Base-by-base conservation (phyloP, 148 eudicot species). In the Arbutus unedo region DNA sequence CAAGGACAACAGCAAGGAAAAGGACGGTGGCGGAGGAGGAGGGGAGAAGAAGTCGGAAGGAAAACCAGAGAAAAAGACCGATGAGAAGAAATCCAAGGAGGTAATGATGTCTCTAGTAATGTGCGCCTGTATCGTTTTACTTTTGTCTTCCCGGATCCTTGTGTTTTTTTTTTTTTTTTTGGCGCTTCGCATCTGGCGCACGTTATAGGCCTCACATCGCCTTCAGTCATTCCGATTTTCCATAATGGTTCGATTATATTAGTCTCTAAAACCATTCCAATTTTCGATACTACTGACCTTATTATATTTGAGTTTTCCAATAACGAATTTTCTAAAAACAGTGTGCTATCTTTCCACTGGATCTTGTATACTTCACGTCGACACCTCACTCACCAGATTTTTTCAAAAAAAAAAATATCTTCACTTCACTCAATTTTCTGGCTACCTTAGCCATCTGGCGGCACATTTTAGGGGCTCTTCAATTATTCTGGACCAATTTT, bases 11-110 rank as follows among this genome's bases (percentile, higher is more conserved):
- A 16, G 15, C 10, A 55, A 76, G 15, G 60, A 50, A 1, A 60
- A 67, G 3, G 59, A 54, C 73, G 80, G 71, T 5, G 84, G 64
- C 13, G 84, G 74, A 18, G 74, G 60, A 79, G 76, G 49, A 81
- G 31, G 74, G 47, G 21, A 81, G 38, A 71, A 80, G 50, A 23
- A 43, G 49, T 10, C 54, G 59, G 64, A 38, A 16, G 79, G 14
- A 5, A 72, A 84, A 14, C 67, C 19, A 14, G 75, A 60, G 64
- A 80, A 84, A 50, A 80, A 74, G 41, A 44, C 72, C 3, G 84
- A 87, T 14, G 83, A 90, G 2, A 85, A 90, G 43, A 90, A 87
- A 57, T 19, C 88, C 14, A 91, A 93, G 82, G 89, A 91, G 92
- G 93, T 91, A 82, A 8, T 16, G 3, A 25, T 76, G 7, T 51